Evolutionary conservation across 1,284 basidiomycete species (phyloP).

Genomic region (Rhodotorula sp.): DNA sequence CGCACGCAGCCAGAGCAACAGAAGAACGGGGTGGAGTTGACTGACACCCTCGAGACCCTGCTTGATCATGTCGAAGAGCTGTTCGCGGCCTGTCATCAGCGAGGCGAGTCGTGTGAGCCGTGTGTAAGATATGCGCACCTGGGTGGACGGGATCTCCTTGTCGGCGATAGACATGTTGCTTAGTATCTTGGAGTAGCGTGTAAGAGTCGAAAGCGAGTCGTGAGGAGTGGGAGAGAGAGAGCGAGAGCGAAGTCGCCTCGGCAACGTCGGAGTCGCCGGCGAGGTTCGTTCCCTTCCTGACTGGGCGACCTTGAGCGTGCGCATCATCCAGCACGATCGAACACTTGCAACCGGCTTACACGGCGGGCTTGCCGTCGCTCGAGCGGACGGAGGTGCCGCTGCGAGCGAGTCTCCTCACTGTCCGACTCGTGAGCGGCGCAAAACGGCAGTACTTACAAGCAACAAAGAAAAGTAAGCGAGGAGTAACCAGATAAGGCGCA

Average conservation of each 20-base stretch:
- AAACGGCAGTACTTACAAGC: neutral
- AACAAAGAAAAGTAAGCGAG: neutral
- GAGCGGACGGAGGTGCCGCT: neutral
- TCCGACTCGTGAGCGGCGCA: neutral
- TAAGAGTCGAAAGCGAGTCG: neutral
- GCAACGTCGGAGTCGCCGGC: neutral
- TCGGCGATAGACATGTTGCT: conserved; percentile 33
- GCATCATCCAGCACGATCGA: neutral
- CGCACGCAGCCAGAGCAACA: accelerated
- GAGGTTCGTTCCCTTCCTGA: neutral
- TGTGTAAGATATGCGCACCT: conserved; percentile 1
- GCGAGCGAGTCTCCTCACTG: neutral
- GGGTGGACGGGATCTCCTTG: conserved; percentile 23
- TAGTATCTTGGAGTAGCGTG: neutral
- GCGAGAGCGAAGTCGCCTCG: neutral
- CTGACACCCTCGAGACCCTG: conserved; percentile 35
- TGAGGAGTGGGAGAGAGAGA: neutral
- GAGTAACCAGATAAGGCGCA: too few relatives aligned
- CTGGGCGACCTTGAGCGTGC: too few relatives aligned
- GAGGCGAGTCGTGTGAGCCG: too few relatives aligned
- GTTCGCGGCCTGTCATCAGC: neutral
- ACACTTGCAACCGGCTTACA: neutral
- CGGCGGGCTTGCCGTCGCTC: too few relatives aligned
- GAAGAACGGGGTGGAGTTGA: accelerated
- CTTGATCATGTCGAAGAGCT: conserved; percentile 42